Base-by-base conservation (phyloP, 1,139 yeast species). In the Hyphopichia wangnamkhiaoensis region DNA sequence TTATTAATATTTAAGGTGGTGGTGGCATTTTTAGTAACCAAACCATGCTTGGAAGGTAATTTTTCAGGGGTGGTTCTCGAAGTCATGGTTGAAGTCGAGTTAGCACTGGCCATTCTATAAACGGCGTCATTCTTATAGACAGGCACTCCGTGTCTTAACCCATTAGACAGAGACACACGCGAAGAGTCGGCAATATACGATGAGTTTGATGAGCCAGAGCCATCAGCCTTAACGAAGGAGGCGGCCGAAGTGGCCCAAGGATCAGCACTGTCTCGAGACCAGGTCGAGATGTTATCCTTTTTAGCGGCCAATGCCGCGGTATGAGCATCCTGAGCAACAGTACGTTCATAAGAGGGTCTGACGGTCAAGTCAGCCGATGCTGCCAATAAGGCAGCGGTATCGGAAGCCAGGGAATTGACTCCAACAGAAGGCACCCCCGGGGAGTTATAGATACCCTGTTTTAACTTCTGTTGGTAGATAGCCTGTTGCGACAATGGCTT, bases 401-500 rank as follows among this genome's bases (percentile, higher is more conserved):
- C 90, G 10, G 88, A 79, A 24, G 90, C 90, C 37, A 71, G 69
- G 42, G 79, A 70, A 51, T 75, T 76, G 40, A 87, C 93, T 12
- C 97, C 96, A 3, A 86, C 75, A 13, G 76, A 64, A 4, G 82
- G 79, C 37, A 70, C 72, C 10, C 87, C 82, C 2, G 96, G 96
- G 40, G 80, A 72, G 48, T 77, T 75, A 63, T 74, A 88, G 37
- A 82, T 72, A 30, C 96, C 96, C 54, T 83, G 84, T 54, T 79
- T 85, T 56, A 84, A 65, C 54, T 84, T 84, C 47, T 89, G 91
- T 50, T 82, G 84, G 65, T 87, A 88, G 40, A 82, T 62, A 3
- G 95, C 95, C 57, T 83, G 87, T 48, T 77, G 79, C 33, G 88
- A 80, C 45, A 84, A 69, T 13, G 88, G 89, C 53, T 79, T 79